A percentile compares a stretch with the other conserved stretches of the same genome.
These are phyloP conservation scores for Debaryomycetaceae sp. DNA, from an alignment of 1,139 yeast genomes.

Conservation along the genomic window DNA sequence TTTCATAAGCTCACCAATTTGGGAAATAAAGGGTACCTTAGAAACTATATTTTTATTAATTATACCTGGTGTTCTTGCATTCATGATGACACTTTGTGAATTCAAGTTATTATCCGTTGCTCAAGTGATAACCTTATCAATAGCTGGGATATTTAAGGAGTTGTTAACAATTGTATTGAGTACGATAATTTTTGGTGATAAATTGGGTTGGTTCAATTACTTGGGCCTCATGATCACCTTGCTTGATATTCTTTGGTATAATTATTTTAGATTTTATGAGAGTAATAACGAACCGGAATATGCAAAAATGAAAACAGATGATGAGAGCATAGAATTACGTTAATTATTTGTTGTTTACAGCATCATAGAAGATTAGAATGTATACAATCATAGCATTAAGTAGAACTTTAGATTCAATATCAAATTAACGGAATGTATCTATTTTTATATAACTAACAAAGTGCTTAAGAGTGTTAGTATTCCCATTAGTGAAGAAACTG, in stretches of 20 bases:
- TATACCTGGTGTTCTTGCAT: constrained; percentile 84
- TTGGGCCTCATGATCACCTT: constrained; percentile 79
- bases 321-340: constrained; percentile 1
- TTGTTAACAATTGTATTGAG: constrained; percentile 75
- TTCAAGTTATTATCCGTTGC: constrained; percentile 79
- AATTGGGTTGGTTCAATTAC: constrained; percentile 60
- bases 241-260: constrained; percentile 77
- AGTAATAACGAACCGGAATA: constrained; percentile 11
- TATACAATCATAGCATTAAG: constrained; percentile 1
- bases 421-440: not conserved
- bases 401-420: not conserved
- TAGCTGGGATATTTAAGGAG: constrained; percentile 93
- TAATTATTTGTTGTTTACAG: not conserved
- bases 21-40: constrained; percentile 56
- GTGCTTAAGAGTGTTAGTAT: not conserved
- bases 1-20: constrained; percentile 54
- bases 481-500: not conserved
- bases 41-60: constrained; percentile 57
- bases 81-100: constrained; percentile 87
- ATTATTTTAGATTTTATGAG: constrained; percentile 51
- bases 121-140: constrained; percentile 78
- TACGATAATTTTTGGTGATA: constrained; percentile 71
- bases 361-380: not conserved
- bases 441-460: not conserved
- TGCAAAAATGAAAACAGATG: constrained; percentile 3